Evolutionary conservation across 139 green algal genomes (phyloP), one percentile per base, ranked within the genome.

Genomic region (Chlamydomonas schloesseri): DNA sequence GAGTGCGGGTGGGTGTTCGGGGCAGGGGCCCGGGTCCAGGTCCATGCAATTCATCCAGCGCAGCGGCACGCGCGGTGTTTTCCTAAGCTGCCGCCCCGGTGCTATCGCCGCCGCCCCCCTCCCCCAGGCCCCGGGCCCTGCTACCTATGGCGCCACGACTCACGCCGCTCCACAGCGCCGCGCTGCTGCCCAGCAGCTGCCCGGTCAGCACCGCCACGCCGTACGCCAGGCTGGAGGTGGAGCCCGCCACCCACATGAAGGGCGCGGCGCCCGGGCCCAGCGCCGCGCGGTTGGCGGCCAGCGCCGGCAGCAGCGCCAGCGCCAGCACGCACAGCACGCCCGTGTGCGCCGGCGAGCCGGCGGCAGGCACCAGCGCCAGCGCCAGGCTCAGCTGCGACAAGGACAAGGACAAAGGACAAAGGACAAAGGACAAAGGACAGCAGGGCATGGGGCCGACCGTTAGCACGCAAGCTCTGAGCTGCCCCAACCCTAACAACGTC

Each of bases 321-420:
- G n/a, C 37, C 37, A 84, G 64, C 64, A 65, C 58, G 62, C 78
- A 75, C 64, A 84, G 65, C 42, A 34, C 29, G 21, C 42, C 78
- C 20, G 78, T 84, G 78, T 84, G 65, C 29, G 78, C 42, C 9
- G n/a, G 9, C 33, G 36, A 74, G 62, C 62, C 62, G 14, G 71
- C 36, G 26, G 62, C 11, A 5, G 46, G 65, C 1, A 33, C 46
- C 8, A 29, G 64, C 5, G 53, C 18, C 26, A 53, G 65, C 21
- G 78, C 42, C 28, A 84, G n/a, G 46, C 29, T 46, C n/a, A 84
- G 65, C 78, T 84, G 78, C n/a, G 42, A 13, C 4, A n/a, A n/a
- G n/a, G n/a, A n/a, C n/a, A n/a, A n/a, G n/a, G n/a, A n/a, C n/a
- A n/a, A n/a, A n/a, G n/a, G n/a, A n/a, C n/a, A n/a, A n/a, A n/a